A percentile compares a stretch with the other conserved stretches of the same genome.
These are phyloP conservation scores for Sarocladium oryzae DNA, from an alignment of 2,329 filamentous ascomycete genomes.

Conservation along the genomic window DNA sequence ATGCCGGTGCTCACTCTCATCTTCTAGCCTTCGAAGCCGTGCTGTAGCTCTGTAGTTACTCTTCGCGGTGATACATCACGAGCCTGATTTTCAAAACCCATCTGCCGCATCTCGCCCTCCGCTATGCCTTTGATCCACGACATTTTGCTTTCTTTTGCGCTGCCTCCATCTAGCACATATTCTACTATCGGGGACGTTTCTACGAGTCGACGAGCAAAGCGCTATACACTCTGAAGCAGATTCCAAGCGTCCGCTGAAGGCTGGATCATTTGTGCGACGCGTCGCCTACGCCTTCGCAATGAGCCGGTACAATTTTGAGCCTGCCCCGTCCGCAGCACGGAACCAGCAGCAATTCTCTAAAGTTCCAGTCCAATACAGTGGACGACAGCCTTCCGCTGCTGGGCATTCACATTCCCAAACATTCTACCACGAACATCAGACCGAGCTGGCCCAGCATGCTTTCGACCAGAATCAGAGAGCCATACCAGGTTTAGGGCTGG, in stretches of 20 bases:
- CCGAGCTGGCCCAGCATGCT: not conserved
- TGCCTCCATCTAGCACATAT: no score
- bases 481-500: slow-evolving; percentile 1
- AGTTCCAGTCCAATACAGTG: not conserved
- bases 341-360: not conserved
- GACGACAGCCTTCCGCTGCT: not conserved
- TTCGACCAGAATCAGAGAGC: slow-evolving; percentile 1
- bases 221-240: not conserved
- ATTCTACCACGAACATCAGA: not conserved
- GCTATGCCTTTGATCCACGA: not conserved
- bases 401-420: not conserved
- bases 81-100: no score
- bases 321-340: not conserved
- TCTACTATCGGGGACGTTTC: no score
- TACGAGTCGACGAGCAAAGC: no score
- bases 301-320: not conserved
- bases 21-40: no score
- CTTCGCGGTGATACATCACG: no score
- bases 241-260: not conserved
- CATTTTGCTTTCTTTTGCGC: not conserved
- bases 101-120: no score
- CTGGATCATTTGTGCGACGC: not conserved
- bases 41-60: no score
- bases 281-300: not conserved
- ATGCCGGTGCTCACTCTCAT: not conserved